Evolutionary conservation across 2,329 filamentous ascomycete genomes (phyloP), one percentile per base, ranked within the genome.

Genomic region (Fusarium transvaalense): DNA sequence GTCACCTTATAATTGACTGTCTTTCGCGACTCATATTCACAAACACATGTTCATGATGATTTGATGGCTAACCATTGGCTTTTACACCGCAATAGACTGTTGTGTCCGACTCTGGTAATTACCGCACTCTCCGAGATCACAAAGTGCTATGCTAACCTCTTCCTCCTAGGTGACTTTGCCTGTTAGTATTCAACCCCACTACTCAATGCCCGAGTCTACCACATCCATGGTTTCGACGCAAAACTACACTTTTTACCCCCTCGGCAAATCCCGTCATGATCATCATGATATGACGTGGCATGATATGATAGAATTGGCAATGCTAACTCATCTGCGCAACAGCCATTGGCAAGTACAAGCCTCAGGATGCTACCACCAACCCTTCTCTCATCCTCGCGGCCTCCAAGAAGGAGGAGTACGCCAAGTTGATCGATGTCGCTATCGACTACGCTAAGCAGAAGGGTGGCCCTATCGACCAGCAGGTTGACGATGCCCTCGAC

Each of bases 301-400:
- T 70, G 55, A 65, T 66, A 50, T 59, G 37, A 61, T 55, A 51
- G n/a, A 56, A 27, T 52, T 48, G 23, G 43, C 39, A 38, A 45
- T 25, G 21, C 47, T 51, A 71, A 66, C 76, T 78, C 19, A 78
- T 72, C 21, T 23, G 41, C 15, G n/a, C 15, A 61, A 81, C 84
- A 89, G 94, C 94, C 82, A 99, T 99, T 82, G 94, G 88, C 87
- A 97, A 98, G 88, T 99, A 99, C 91, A 97, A 97, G 90, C 96
- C 96, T 72, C 94, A 99, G 88, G 96, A 99, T 92, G 96, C 96
- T 79, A 99, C 96, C 82, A 99, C 96, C 86, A 99, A 99, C 90
- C 96, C 96, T 64, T 98, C 96, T 70, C 88, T 99, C 81, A 98
- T 99, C 83, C 92, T 99, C 80, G 95, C 94, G 74, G 96, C 96